Evolutionary conservation across 164 flowering plant species (phyloP).

Genomic region (Protea cynaroides): DNA sequence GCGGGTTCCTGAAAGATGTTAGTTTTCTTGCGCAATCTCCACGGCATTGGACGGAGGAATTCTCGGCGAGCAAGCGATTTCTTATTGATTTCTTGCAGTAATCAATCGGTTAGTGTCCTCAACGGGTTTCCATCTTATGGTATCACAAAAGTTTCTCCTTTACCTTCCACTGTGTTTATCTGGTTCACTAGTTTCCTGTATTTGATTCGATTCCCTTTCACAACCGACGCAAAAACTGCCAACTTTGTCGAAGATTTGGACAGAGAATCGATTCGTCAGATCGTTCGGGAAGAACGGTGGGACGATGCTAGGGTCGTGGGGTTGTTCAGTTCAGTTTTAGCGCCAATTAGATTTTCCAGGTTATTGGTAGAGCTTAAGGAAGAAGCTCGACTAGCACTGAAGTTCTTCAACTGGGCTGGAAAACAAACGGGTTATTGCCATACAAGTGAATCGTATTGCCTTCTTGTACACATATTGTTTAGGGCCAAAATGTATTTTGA

Average conservation of each 20-base stretch:
- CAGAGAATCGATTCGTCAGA: constrained; percentile 28
- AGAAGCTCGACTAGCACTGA: constrained; percentile 46
- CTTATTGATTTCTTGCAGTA: constrained; percentile 2
- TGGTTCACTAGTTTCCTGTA: constrained; percentile 34
- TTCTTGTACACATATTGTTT: constrained; percentile 63
- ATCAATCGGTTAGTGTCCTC: background rate
- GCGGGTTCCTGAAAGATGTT: constrained; percentile 27
- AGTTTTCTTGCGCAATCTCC: constrained; percentile 31
- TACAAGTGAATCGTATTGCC: constrained; percentile 50
- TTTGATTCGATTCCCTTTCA: constrained; percentile 26
- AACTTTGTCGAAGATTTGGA: constrained; percentile 14
- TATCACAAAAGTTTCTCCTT: constrained; percentile 7
- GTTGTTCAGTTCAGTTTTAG: constrained; percentile 43
- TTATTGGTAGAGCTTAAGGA: constrained; percentile 41
- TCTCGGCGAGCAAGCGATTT: constrained; percentile 21
- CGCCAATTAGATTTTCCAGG: constrained; percentile 44
- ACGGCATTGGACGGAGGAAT: constrained; percentile 21
- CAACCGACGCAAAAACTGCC: constrained; percentile 14
- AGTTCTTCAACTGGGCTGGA: constrained; percentile 55
- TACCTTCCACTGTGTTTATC: constrained; percentile 14
- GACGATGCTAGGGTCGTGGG: constrained; percentile 34
- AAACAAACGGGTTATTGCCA: constrained; percentile 38
- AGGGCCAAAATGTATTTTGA: constrained; percentile 51
- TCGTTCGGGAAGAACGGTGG: constrained; percentile 43
- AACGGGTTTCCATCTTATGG: background rate